Base-by-base conservation (phyloP, 768 basidiomycete species). In the Russula sp. region DNA sequence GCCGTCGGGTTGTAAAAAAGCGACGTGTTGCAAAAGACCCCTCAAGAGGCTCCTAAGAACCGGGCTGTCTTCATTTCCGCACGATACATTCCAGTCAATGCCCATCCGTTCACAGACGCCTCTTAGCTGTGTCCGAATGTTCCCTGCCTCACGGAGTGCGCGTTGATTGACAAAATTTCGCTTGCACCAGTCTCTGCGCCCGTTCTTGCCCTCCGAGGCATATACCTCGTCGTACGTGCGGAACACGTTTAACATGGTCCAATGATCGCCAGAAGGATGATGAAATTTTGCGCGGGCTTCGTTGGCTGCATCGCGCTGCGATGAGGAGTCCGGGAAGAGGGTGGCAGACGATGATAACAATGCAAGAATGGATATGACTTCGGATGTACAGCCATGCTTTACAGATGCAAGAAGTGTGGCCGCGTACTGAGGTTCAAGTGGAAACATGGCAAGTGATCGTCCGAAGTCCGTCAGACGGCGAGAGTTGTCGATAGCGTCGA, bases 261-360 rank as follows among this genome's bases (percentile, higher is more conserved):
- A 77, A 73, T 99, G 97, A 73, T 99, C 97, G 6, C 97, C 96
- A 37, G 85, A 82, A 0, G 85, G 76, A 74, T 95, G 91, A 7
- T 84, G 78, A 72, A 98, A 98, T 73, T 89, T 90, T 45, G 78
- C 75, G 4, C 92, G 82, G 2, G 85, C 85, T 55, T 86, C 87
- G 1, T 81, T 76, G 5, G 88, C 87, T 9, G 78, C 78, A 45
- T 94, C 90, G 27, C 94, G 86, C 37, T 87, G 80, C 60, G 92
- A 87, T 20, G 81, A 80, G 14, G 84, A 75, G 73, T 96, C 91
- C 59, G 91, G 66, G 76, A 95, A 94, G 32, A 94, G 81, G 57
- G 87, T 87, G 9, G 90, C 88, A 0, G 89, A 89, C 3, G 88
- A 80, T 11, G 91, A 90, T 44, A 95, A 78, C 32, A 98, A 74